Evolutionary conservation across 768 basidiomycete species (phyloP).

Genomic region (Pulveroboletus sp.): DNA sequence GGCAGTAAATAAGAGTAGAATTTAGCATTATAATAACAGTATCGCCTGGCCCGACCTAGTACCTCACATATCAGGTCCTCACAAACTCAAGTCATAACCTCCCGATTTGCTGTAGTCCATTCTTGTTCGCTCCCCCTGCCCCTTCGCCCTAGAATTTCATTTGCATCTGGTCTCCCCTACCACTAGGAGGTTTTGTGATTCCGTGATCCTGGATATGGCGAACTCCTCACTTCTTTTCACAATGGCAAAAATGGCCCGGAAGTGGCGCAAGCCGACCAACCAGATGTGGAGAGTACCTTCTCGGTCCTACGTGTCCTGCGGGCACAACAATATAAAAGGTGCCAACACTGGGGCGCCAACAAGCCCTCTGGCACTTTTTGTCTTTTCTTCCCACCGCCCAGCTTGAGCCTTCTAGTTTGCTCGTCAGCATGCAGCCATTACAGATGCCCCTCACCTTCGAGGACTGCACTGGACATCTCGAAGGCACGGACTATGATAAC

Average conservation of each 20-base stretch:
- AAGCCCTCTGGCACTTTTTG: not conserved
- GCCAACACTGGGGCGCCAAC: not conserved
- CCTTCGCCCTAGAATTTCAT: slow-evolving; percentile 8
- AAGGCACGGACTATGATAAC: slow-evolving; percentile 67
- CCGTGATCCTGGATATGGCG: slow-evolving; percentile 29
- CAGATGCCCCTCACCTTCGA: slow-evolving; percentile 58
- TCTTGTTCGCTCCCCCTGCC: not conserved
- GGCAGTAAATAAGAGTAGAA: too few relatives aligned
- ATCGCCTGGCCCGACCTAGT: slow-evolving; percentile 9
- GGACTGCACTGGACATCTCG: slow-evolving; percentile 57
- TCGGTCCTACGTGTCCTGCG: slow-evolving; percentile 20
- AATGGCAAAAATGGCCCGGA: slow-evolving; percentile 20
- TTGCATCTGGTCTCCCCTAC: not conserved
- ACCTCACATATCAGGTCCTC: slow-evolving; percentile 6
- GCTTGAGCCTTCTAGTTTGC: slow-evolving; percentile 13
- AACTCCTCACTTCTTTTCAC: slow-evolving; percentile 24
- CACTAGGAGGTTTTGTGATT: slow-evolving; percentile 21
- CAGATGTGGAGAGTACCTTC: slow-evolving; percentile 20
- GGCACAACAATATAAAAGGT: slow-evolving; percentile 21
- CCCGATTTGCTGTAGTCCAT: slow-evolving; percentile 5
- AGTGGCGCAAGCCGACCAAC: slow-evolving; percentile 20
- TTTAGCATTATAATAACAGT: too few relatives aligned
- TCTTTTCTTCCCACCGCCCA: not conserved
- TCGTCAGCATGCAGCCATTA: slow-evolving; percentile 12
- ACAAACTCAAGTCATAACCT: not conserved